Percentiles rank a stretch among this genome's conserved stretches.
These are phyloP conservation scores for Pseudoneurospora amorphoporcata DNA, from an alignment of 495 filamentous ascomycete genomes.

Conservation along the genomic window DNA sequence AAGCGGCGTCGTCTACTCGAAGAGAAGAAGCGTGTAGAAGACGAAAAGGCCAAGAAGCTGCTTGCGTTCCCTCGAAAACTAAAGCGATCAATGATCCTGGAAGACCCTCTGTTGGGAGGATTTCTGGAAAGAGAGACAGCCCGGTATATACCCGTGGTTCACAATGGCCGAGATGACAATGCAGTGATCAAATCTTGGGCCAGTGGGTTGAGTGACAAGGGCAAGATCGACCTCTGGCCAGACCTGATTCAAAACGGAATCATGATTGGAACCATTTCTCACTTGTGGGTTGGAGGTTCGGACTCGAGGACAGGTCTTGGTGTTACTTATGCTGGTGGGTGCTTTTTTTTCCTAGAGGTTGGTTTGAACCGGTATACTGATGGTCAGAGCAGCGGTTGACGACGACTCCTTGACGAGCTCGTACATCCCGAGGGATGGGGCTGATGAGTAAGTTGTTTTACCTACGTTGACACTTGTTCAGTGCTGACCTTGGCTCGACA, in stretches of 20 bases:
- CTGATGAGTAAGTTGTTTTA: slow-evolving; percentile 12
- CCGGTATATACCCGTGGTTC: not conserved
- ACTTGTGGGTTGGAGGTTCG: slow-evolving; percentile 17
- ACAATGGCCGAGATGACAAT: not conserved
- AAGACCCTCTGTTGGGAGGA: slow-evolving; percentile 4
- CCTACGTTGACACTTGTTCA: not conserved
- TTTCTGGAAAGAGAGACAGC: slow-evolving; percentile 8
- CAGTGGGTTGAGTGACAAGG: slow-evolving; percentile 11
- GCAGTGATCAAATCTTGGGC: slow-evolving; percentile 7
- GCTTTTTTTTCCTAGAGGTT: not conserved
- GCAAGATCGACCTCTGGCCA: slow-evolving; percentile 2
- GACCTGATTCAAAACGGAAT: not conserved
- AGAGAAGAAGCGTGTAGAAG: slow-evolving; percentile 1
- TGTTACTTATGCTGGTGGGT: slow-evolving; percentile 22
- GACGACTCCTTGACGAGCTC: slow-evolving; percentile 1
- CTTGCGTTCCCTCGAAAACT: not conserved
- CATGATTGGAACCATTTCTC: not conserved
- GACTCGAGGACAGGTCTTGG: slow-evolving; percentile 16
- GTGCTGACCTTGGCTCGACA: not conserved
- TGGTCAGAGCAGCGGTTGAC: not conserved
- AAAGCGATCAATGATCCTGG: not conserved
- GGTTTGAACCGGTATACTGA: not conserved
- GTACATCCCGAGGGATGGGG: slow-evolving; percentile 16
- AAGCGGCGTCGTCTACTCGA: slow-evolving; percentile 27
- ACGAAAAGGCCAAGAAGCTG: slow-evolving; percentile 12